These are phyloP conservation scores for Penicillium thymicola DNA, from an alignment of 2,329 filamentous ascomycete species.

Conservation along the genomic window DNA sequence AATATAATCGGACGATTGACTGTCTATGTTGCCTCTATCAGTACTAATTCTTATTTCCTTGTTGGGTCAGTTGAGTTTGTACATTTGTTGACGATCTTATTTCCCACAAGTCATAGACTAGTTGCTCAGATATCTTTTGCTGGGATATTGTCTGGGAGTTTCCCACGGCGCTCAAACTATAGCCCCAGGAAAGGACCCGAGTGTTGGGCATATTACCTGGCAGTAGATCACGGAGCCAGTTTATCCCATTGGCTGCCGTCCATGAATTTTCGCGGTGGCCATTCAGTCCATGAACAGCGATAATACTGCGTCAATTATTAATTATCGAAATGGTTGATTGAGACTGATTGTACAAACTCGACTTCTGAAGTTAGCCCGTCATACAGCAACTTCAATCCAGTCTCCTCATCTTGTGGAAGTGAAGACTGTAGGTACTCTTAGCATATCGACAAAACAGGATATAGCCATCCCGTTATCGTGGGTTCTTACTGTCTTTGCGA, in stretches of 20 bases:
- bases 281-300: constrained; percentile 25
- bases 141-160: neutral
- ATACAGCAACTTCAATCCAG: constrained; percentile 11
- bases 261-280: constrained; percentile 24
- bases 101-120: constrained; percentile 7
- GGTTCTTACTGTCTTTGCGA: neutral
- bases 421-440: neutral
- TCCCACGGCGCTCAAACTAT: constrained; percentile 14
- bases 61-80: neutral
- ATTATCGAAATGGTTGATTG: neutral
- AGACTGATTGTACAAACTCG: constrained; percentile 12
- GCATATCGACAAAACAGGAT: neutral
- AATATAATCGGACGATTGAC: constrained; percentile 29
- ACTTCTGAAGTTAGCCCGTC: neutral
- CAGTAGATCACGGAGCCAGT: constrained; percentile 21
- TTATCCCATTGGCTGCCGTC: constrained; percentile 16
- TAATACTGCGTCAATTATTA: constrained; percentile 7
- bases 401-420: neutral
- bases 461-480: neutral
- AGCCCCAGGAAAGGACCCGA: constrained; percentile 21
- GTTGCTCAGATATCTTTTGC: constrained; percentile 5
- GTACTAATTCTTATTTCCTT: neutral
- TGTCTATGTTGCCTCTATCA: constrained; percentile 9
- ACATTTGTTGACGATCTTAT: constrained; percentile 7
- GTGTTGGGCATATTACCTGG: constrained; percentile 11